phyloP scores from a whole-genome alignment of 352 stramenopile species.

The Halophytophthora polymorphica region DNA sequence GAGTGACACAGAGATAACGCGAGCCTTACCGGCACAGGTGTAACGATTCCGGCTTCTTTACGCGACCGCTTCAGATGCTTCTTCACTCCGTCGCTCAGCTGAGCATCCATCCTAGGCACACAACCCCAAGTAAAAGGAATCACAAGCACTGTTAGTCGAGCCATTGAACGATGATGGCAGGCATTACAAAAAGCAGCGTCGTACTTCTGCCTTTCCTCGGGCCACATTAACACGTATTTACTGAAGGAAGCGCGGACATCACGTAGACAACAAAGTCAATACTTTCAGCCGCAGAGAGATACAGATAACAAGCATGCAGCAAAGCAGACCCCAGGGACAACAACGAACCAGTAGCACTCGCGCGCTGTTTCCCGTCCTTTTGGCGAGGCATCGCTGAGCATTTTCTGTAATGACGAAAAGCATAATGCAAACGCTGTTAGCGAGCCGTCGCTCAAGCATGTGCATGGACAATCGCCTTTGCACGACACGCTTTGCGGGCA shows the following conservation, averaged over 20 bases:
- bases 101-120: constrained; percentile 32
- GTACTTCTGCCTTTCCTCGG: constrained; percentile 42
- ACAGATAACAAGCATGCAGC: background rate
- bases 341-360: constrained; percentile 57
- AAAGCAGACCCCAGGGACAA: background rate
- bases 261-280: background rate
- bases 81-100: constrained; percentile 50
- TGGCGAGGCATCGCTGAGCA: constrained; percentile 53
- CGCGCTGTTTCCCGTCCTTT: constrained; percentile 52
- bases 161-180: no score
- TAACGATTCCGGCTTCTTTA: constrained; percentile 27
- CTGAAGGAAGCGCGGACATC: constrained; percentile 10
- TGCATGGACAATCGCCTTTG: background rate
- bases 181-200: background rate
- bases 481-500: no score
- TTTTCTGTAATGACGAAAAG: constrained; percentile 16
- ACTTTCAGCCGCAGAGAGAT: background rate
- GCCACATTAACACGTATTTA: constrained; percentile 49
- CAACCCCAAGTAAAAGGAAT: background rate
- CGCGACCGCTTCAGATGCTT: constrained; percentile 59
- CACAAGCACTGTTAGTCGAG: background rate
- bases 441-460: background rate
- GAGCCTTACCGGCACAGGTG: constrained; percentile 29
- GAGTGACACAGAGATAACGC: constrained; percentile 1
- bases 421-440: background rate